Evolutionary conservation across 176 grass and related monocot genomes (phyloP).

Genomic region (Poa pratensis): DNA sequence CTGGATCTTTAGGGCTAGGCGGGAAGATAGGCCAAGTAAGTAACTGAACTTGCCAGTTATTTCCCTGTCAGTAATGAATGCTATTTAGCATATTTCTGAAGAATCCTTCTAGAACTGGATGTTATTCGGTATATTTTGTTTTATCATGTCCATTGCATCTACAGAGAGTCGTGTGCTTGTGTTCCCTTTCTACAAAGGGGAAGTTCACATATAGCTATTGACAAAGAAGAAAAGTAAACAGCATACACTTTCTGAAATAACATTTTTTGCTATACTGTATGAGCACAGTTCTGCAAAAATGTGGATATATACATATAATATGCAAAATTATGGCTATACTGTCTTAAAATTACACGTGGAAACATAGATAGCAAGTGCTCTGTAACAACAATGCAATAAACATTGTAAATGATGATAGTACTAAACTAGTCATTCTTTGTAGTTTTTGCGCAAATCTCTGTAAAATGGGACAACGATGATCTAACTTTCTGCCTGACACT

Average conservation of each 20-base stretch:
- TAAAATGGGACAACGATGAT: constrained; percentile 9
- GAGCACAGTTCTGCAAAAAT: neutral
- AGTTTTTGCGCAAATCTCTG: neutral
- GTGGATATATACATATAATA: constrained; percentile 2
- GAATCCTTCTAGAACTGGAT: constrained; percentile 8
- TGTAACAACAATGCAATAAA: neutral
- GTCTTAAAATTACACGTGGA: neutral
- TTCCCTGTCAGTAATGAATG: constrained; percentile 13
- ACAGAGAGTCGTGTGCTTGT: neutral
- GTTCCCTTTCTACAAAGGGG: neutral
- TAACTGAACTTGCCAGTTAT: neutral
- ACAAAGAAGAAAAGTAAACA: neutral
- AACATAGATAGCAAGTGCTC: neutral
- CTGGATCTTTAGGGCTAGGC: constrained; percentile 49
- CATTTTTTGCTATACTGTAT: neutral
- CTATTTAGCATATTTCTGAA: constrained; percentile 11
- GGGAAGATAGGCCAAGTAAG: constrained; percentile 72
- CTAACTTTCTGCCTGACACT: constrained; percentile 53
- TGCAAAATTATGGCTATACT: neutral
- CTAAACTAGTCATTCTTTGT: neutral
- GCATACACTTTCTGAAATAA: neutral
- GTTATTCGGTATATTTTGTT: neutral
- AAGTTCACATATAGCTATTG: neutral
- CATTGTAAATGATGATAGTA: neutral
- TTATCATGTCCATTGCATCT: neutral